These are phyloP conservation scores for Daedaleopsis sinensis DNA, from an alignment of 768 basidiomycete genomes.

Conservation along the genomic window DNA sequence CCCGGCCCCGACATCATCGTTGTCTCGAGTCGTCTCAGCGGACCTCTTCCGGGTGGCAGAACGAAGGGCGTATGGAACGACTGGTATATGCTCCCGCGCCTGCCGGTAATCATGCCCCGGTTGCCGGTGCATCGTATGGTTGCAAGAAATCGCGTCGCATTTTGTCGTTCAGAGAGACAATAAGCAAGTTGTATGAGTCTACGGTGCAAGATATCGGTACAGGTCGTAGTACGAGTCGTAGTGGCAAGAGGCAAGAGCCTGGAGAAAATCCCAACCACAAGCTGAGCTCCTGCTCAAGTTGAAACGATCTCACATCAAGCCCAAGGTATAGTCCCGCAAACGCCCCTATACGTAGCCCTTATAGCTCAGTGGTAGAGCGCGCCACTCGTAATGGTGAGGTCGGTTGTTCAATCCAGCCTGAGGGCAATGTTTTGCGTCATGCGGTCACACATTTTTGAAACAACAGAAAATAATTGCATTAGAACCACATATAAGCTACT, in stretches of 20 bases:
- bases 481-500: too few species aligned
- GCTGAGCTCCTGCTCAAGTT: too few species aligned
- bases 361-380: conserved; percentile 25
- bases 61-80: not conserved
- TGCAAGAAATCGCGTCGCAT: not conserved
- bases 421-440: too few species aligned
- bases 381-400: conserved; percentile 26
- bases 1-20: not conserved
- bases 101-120: not conserved
- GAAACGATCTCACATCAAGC: too few species aligned
- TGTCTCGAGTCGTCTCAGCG: not conserved
- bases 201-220: too few species aligned
- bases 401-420: conserved; percentile 25
- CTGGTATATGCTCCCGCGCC: not conserved
- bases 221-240: too few species aligned
- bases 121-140: not conserved
- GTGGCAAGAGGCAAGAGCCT: too few species aligned
- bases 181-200: too few species aligned
- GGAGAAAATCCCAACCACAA: too few species aligned
- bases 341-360: not conserved
- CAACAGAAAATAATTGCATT: too few species aligned
- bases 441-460: too few species aligned
- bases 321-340: not conserved
- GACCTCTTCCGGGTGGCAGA: not conserved
- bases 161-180: too few species aligned